These are phyloP conservation scores for Leccinum barrowsii DNA, from an alignment of 768 basidiomycete genomes.

Conservation along the genomic window DNA sequence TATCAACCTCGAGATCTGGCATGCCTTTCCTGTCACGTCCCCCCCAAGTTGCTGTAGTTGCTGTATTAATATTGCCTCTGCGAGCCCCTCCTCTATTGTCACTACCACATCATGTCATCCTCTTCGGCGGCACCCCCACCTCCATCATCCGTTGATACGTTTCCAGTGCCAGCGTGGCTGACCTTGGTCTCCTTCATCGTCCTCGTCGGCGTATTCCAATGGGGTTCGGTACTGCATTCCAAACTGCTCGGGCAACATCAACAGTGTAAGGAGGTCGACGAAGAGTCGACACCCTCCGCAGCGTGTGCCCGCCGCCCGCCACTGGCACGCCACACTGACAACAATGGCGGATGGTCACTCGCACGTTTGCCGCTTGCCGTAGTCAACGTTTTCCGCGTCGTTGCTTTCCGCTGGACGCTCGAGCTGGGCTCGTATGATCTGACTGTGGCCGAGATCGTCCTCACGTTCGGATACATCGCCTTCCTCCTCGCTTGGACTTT, in stretches of 20 bases:
- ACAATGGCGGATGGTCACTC: conserved; percentile 36
- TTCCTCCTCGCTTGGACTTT: conserved; percentile 44
- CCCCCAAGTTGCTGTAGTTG: neutral
- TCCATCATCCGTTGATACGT: neutral
- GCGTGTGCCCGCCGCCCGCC: neutral
- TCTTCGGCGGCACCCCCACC: neutral
- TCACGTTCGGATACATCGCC: conserved; percentile 44
- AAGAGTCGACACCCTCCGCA: neutral
- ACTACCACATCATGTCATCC: neutral
- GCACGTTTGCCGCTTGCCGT: conserved; percentile 35
- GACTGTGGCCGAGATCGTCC: conserved; percentile 42
- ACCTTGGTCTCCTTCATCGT: conserved; percentile 12
- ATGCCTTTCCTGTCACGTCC: neutral
- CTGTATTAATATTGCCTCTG: neutral
- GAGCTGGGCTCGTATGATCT: conserved; percentile 41
- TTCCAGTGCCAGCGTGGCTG: conserved; percentile 18
- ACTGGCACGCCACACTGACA: neutral
- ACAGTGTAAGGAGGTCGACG: neutral
- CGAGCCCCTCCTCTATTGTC: neutral
- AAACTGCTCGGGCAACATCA: conserved; percentile 9
- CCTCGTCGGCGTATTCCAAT: conserved; percentile 23
- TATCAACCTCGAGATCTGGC: neutral
- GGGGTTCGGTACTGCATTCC: conserved; percentile 24
- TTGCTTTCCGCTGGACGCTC: conserved; percentile 47
- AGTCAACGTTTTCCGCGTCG: conserved; percentile 43